These are phyloP conservation scores for Boechera stricta DNA, from an alignment of 345 rosid species.

Conservation along the genomic window DNA sequence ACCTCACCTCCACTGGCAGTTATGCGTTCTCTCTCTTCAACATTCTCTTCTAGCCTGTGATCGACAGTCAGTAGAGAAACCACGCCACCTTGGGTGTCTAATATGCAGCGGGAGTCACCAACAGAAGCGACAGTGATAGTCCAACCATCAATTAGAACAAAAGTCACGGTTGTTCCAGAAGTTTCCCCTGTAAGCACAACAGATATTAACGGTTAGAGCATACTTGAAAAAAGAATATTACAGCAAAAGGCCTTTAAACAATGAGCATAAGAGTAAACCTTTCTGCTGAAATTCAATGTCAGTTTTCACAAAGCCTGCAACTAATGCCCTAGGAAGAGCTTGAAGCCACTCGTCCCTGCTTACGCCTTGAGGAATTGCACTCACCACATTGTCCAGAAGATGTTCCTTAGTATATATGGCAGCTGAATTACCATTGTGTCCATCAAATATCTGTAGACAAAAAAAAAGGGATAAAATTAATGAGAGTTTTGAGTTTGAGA, in stretches of 20 bases:
- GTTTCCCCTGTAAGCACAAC: slow-evolving; percentile 77
- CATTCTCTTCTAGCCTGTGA: slow-evolving; percentile 98
- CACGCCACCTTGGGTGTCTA: slow-evolving; percentile 94
- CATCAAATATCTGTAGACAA: slow-evolving; percentile 81
- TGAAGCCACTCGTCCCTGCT: slow-evolving; percentile 97
- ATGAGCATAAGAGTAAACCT: slow-evolving; percentile 51
- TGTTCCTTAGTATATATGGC: slow-evolving; percentile 92
- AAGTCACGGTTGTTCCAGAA: slow-evolving; percentile 98
- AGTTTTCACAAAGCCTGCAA: slow-evolving; percentile 98
- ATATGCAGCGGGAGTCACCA: slow-evolving; percentile 98
- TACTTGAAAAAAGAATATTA: neutral
- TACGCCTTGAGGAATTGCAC: slow-evolving; percentile 80
- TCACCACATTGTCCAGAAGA: slow-evolving; percentile 79
- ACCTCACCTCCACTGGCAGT: slow-evolving; percentile 99
- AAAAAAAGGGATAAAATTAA: slow-evolving; percentile 26
- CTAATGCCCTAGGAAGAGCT: slow-evolving; percentile 95
- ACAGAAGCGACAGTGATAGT: slow-evolving; percentile 99
- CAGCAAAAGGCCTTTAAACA: slow-evolving; percentile 12
- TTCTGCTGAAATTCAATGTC: slow-evolving; percentile 97
- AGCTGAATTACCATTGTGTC: slow-evolving; percentile 98
- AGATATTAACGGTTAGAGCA: slow-evolving; percentile 40
- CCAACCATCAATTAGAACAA: slow-evolving; percentile 97
- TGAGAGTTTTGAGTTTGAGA: neutral
- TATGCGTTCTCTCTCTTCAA: slow-evolving; percentile 96
- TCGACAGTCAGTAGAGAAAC: slow-evolving; percentile 97